Base-by-base conservation (phyloP, 2,329 filamentous ascomycete genomes). In the Volutella citrinella region DNA sequence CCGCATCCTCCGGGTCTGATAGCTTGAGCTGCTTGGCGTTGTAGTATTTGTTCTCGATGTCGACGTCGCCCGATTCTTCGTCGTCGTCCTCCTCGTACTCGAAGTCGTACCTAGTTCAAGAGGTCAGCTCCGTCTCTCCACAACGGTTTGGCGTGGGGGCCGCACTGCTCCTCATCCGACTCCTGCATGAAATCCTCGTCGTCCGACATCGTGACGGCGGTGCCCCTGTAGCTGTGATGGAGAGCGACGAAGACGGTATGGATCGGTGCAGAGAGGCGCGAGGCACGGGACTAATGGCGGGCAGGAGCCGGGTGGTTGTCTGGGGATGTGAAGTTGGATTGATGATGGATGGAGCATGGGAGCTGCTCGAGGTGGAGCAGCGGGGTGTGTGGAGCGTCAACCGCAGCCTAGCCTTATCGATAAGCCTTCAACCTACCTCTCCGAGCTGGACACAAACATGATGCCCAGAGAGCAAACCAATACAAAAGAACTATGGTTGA, bases 11-110 rank as follows among this genome's bases (percentile, higher is more conserved):
- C 1, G 91, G 89, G 38, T 90, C 88, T 43, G 83, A 82, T 26
- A 74, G 72, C 70, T 97, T 98, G 59, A 95, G 82, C 68, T 97
- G 91, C 67, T 98, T 98, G 26, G 93, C 93, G 65, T 96, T 97
- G 75, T 97, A 98, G 72, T 98, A 98, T 68, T 95, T 96, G 72
- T 98, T 98, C 63, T 98, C 93, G 60, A 97, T 94, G 49, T 91
- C 89, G 52, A 96, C 86, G 60, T 96, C 88, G 38, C 83, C 89
- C 19, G 78, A 80, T 38, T 95, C 84, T 26, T 94, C 87, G 30
- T 93, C 89, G 36, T 95, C 88, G 47, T 89, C 88, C 39, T 82
- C 93, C 60, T 96, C 91, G 64, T 96, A 97, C 57, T 97, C 91
- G 61, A 97, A 97, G 66, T 97, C 93, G 59, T 96, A 96, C 79